These are phyloP conservation scores for Leucosporidium creatinivorum DNA, from an alignment of 768 basidiomycete species.

Conservation along the genomic window DNA sequence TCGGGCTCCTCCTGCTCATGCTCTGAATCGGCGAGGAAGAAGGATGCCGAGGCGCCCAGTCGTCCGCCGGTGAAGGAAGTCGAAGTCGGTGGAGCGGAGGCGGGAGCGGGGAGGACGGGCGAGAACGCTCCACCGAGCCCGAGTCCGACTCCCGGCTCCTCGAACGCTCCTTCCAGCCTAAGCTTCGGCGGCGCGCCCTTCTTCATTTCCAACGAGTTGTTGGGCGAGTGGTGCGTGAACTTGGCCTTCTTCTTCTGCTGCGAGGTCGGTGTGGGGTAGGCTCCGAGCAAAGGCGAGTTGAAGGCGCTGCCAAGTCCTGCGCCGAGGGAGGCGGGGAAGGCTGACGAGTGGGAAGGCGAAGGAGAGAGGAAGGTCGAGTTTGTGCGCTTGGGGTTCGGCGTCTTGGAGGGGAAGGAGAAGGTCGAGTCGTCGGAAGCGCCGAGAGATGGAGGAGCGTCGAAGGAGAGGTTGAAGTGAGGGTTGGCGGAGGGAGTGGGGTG, in stretches of 20 bases:
- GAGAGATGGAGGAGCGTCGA: constrained; percentile 1
- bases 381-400: too few relatives aligned
- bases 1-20: constrained; percentile 2
- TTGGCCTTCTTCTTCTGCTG: constrained; percentile 25
- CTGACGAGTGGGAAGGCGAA: too few relatives aligned
- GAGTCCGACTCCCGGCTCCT: neutral
- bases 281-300: constrained; percentile 16
- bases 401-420: too few relatives aligned
- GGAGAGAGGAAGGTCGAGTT: too few relatives aligned
- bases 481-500: neutral
- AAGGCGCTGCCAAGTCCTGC: constrained; percentile 22
- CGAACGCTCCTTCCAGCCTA: neutral
- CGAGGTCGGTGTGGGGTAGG: constrained; percentile 8
- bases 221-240: neutral
- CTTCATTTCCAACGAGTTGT: too few relatives aligned
- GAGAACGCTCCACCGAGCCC: neutral
- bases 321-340: neutral
- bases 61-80: too few relatives aligned
- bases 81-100: too few relatives aligned
- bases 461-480: neutral
- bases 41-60: too few relatives aligned
- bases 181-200: too few relatives aligned
- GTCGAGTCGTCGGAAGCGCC: too few relatives aligned
- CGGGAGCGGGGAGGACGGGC: too few relatives aligned
- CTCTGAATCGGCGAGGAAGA: constrained; percentile 7